phyloP scores from a whole-genome alignment of 768 basidiomycete species.

The Amanita thiersii region DNA sequence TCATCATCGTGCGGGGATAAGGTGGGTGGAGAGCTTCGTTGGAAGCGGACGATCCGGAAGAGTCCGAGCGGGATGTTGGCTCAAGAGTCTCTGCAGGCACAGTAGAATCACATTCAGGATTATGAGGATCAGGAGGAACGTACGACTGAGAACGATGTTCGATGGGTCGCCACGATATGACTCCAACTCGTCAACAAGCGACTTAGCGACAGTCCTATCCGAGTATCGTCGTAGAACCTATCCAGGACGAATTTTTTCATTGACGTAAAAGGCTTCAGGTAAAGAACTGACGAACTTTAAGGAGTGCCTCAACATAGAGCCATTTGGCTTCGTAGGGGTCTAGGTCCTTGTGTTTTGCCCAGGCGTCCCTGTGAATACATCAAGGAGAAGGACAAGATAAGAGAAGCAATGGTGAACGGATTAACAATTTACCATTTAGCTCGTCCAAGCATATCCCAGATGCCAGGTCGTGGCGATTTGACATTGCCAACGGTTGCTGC shows the following conservation, averaged over 20 bases:
- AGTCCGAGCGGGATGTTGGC: conserved; percentile 48
- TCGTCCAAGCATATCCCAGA: conserved; percentile 86
- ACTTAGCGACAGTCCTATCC: conserved; percentile 69
- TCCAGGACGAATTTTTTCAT: conserved; percentile 3
- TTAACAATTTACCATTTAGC: conserved; percentile 78
- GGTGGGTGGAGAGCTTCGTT: conserved; percentile 22
- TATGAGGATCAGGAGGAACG: conserved; percentile 9
- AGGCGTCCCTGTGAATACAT: conserved; percentile 66
- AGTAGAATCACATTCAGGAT: neutral
- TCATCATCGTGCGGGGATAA: neutral
- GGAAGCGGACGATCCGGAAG: conserved; percentile 58
- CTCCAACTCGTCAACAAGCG: conserved; percentile 70
- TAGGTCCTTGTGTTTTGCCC: conserved; percentile 88
- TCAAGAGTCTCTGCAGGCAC: conserved; percentile 31
- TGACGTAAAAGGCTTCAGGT: neutral
- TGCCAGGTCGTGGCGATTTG: conserved; percentile 64
- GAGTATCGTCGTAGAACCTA: conserved; percentile 79
- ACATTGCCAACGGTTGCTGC: conserved; percentile 90
- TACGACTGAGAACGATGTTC: conserved; percentile 62
- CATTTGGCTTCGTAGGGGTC: conserved; percentile 76
- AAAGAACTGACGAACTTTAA: conserved; percentile 53
- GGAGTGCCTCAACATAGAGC: conserved; percentile 80
- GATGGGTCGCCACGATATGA: conserved; percentile 64
- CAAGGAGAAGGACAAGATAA: conserved; percentile 2
- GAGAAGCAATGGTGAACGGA: neutral